Evolutionary conservation across 2,329 filamentous ascomycete species (phyloP).

Genomic region (Taxawa tesnikishii): DNA sequence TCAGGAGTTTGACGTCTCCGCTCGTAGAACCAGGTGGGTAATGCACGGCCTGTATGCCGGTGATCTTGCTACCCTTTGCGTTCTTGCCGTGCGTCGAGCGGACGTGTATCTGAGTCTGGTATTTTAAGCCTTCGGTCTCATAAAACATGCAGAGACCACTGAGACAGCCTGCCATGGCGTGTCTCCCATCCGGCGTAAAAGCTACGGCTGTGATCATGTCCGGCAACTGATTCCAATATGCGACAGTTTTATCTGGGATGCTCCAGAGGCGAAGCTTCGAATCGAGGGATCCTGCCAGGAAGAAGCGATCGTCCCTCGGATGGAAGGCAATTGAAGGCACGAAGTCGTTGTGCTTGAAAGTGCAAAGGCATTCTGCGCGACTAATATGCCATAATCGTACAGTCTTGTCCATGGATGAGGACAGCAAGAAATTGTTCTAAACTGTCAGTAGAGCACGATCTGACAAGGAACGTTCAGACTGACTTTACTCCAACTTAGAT

Average conservation of each 20-base stretch:
- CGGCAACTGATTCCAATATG: constrained; percentile 61
- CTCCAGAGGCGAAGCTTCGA: constrained; percentile 85
- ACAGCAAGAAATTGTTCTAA: constrained; percentile 88
- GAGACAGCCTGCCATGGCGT: constrained; percentile 76
- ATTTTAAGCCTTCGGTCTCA: constrained; percentile 80
- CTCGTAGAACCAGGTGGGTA: constrained; percentile 44
- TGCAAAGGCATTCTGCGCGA: constrained; percentile 74
- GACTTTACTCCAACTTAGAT: constrained; percentile 91
- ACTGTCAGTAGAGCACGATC: no score
- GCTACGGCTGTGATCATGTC: constrained; percentile 91
- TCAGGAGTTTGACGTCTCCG: constrained; percentile 67
- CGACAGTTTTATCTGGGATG: constrained; percentile 90
- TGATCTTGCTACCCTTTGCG: constrained; percentile 94
- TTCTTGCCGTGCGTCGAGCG: constrained; percentile 85
- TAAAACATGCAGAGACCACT: constrained; percentile 82
- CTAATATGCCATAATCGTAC: constrained; percentile 89
- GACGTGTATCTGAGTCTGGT: constrained; percentile 80
- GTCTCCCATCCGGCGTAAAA: constrained; percentile 85
- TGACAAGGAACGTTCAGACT: no score
- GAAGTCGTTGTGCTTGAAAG: constrained; percentile 89
- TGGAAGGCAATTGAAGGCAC: constrained; percentile 94
- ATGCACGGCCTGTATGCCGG: constrained; percentile 68
- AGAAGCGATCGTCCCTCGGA: constrained; percentile 89
- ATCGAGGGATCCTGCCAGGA: constrained; percentile 85
- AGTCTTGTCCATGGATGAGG: constrained; percentile 96